phyloP scores from a whole-genome alignment of 768 basidiomycete genomes.

The Suillus lakei region DNA sequence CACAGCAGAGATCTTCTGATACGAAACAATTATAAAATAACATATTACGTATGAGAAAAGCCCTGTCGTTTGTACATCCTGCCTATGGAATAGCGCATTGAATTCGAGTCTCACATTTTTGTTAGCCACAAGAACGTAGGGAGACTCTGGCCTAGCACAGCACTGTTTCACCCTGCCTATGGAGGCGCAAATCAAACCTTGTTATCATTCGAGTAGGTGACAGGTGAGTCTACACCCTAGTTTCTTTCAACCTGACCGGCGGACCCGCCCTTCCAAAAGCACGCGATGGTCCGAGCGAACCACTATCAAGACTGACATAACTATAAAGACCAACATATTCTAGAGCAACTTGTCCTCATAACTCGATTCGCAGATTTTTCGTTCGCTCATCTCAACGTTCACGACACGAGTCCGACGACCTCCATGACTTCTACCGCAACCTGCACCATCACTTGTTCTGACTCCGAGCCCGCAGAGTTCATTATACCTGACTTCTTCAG shows the following conservation, averaged over 20 bases:
- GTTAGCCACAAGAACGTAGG: neutral
- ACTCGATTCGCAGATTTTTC: neutral
- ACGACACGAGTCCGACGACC: neutral
- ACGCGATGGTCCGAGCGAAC: neutral
- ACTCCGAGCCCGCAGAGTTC: neutral
- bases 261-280: neutral
- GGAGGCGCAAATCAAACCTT: neutral
- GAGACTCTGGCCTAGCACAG: neutral
- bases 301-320: neutral
- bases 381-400: neutral
- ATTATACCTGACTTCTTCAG: neutral
- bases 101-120: neutral
- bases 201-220: neutral
- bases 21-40: neutral
- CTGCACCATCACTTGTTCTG: neutral
- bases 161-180: neutral
- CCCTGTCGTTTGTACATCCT: neutral
- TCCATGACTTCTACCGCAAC: neutral
- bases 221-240: neutral
- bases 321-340: neutral
- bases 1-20: neutral
- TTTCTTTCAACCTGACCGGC: neutral
- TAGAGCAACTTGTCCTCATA: neutral
- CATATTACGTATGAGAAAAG: neutral
- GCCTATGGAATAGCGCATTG: neutral